phyloP scores from a whole-genome alignment of 179 eudicot species.

The Pouteria campechiana region DNA sequence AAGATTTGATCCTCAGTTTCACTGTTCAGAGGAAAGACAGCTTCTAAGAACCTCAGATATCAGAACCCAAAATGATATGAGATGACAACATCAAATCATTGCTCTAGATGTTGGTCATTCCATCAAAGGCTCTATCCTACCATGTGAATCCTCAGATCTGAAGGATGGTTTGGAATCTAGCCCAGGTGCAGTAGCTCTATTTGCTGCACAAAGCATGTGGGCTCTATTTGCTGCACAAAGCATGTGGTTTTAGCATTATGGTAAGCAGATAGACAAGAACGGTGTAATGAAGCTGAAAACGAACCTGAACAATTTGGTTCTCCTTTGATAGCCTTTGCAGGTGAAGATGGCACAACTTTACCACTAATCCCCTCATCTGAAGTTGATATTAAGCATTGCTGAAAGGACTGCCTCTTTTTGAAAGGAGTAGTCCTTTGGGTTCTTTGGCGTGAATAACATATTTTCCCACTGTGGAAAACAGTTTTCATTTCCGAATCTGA shows the following conservation, averaged over 20 bases:
- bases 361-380: conserved; percentile 22
- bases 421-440: conserved; percentile 77
- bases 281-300: conserved; percentile 4
- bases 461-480: conserved; percentile 31
- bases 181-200: conserved; percentile 27
- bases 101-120: too few relatives aligned
- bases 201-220: too few relatives aligned
- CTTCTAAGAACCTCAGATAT: conserved; percentile 22
- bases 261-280: conserved; percentile 2
- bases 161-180: conserved; percentile 35
- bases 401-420: conserved; percentile 56
- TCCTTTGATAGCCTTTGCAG: conserved; percentile 21
- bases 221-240: too few relatives aligned
- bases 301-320: conserved; percentile 41
- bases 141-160: conserved; percentile 46
- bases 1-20: conserved; percentile 81
- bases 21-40: conserved; percentile 45
- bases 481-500: conserved; percentile 40
- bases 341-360: conserved; percentile 26
- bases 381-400: conserved; percentile 29
- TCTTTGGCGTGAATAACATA: conserved; percentile 38
- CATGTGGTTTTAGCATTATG: conserved; percentile 15
- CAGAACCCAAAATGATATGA: conserved; percentile 5
- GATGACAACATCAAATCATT: too few relatives aligned
- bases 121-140: conserved; percentile 39